phyloP scores from a whole-genome alignment of 176 grass and related monocot species.

The Triticum dicoccoides region DNA sequence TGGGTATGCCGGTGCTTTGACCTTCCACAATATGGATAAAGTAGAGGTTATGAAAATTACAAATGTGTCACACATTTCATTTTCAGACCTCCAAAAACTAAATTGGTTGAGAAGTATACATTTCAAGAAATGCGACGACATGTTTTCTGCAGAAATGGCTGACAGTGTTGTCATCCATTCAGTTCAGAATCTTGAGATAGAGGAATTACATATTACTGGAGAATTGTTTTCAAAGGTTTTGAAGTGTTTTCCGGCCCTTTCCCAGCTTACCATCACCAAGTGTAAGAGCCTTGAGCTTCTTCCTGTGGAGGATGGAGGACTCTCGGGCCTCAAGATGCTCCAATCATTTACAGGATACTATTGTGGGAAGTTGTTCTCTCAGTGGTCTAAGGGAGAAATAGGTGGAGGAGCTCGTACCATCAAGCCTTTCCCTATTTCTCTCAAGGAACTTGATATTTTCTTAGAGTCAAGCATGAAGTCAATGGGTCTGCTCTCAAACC shows the following conservation, averaged over 20 bases:
- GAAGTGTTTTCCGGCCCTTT: not conserved
- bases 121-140: not conserved
- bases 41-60: no score
- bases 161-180: not conserved
- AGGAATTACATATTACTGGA: not conserved
- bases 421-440: not conserved
- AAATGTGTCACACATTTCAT: no score
- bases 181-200: not conserved
- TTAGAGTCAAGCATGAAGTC: not conserved
- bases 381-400: not conserved
- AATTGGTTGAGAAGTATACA: not conserved
- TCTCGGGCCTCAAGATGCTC: not conserved
- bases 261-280: rapidly evolving
- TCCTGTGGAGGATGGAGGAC: not conserved
- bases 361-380: not conserved
- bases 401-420: not conserved
- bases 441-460: not conserved
- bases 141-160: not conserved
- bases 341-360: not conserved
- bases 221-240: no score
- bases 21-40: no score
- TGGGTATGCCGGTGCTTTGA: no score
- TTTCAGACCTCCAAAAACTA: not conserved
- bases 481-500: not conserved
- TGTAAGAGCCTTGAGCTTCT: not conserved